These are phyloP conservation scores for Cicer arietinum DNA, from an alignment of 306 rosid species.

Conservation along the genomic window DNA sequence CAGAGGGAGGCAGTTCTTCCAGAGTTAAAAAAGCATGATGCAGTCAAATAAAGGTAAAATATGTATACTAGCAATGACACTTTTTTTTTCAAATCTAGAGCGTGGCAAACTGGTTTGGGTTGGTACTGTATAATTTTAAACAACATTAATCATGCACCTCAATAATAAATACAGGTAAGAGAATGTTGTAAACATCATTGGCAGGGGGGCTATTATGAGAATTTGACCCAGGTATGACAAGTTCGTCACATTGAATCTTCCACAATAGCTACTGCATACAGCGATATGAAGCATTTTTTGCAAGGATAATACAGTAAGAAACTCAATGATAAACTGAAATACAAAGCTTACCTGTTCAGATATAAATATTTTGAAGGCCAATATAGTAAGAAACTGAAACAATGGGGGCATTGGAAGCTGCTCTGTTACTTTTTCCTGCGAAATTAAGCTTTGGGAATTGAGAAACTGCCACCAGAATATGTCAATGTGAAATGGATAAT, in stretches of 20 bases:
- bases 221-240: slow-evolving; percentile 18
- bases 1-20: slow-evolving; percentile 7
- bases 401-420: slow-evolving; percentile 79
- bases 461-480: slow-evolving; percentile 38
- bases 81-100: neutral
- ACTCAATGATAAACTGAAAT: slow-evolving; percentile 26
- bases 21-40: slow-evolving; percentile 15
- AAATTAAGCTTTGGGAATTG: slow-evolving; percentile 45
- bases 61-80: neutral
- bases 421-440: slow-evolving; percentile 68
- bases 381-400: slow-evolving; percentile 73
- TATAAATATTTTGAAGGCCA: slow-evolving; percentile 75
- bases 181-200: slow-evolving; percentile 24
- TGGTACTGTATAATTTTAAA: slow-evolving; percentile 7
- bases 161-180: slow-evolving; percentile 4
- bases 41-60: slow-evolving; percentile 16
- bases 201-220: slow-evolving; percentile 7
- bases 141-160: slow-evolving; percentile 24
- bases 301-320: slow-evolving; percentile 33
- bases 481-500: slow-evolving; percentile 16
- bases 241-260: slow-evolving; percentile 29
- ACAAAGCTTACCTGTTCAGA: slow-evolving; percentile 61
- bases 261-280: slow-evolving; percentile 32
- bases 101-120: slow-evolving; percentile 18
- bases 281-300: slow-evolving; percentile 3